These are phyloP conservation scores for Plenodomus biglobosus DNA, from an alignment of 2,329 filamentous ascomycete genomes.

Conservation along the genomic window DNA sequence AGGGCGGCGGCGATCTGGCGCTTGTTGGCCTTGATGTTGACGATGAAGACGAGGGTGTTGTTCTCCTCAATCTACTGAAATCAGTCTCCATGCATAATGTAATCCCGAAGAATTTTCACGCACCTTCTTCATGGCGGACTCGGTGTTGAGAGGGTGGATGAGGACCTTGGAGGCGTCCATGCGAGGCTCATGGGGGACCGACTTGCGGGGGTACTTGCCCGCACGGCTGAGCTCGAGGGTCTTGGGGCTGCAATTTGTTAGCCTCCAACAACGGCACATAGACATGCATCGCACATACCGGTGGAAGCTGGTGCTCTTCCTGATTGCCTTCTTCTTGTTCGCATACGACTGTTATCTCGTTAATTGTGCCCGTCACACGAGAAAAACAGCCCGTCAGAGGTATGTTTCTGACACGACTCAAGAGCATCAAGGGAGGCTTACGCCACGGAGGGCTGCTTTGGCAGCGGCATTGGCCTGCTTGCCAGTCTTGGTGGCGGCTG, in stretches of 20 bases:
- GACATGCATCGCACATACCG: slow-evolving; percentile 45
- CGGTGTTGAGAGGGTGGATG: slow-evolving; percentile 96
- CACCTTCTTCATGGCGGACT: slow-evolving; percentile 99
- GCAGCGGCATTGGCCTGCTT: slow-evolving; percentile 86
- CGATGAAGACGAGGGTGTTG: slow-evolving; percentile 99
- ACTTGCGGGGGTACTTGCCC: slow-evolving; percentile 97
- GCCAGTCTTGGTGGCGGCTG: slow-evolving; percentile 63
- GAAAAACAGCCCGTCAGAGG: slow-evolving; percentile 56
- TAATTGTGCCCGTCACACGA: slow-evolving; percentile 43
- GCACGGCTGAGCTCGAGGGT: slow-evolving; percentile 86
- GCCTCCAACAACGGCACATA: background rate
- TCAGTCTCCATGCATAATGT: background rate
- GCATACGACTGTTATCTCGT: slow-evolving; percentile 61
- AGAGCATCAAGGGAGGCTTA: slow-evolving; percentile 59
- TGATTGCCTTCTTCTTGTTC: slow-evolving; percentile 92
- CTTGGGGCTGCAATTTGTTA: slow-evolving; percentile 63
- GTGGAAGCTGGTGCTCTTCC: slow-evolving; percentile 92
- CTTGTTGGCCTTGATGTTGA: slow-evolving; percentile 93
- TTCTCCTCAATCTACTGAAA: slow-evolving; percentile 71
- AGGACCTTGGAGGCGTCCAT: slow-evolving; percentile 98
- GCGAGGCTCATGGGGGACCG: slow-evolving; percentile 82
- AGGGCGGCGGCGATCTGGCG: slow-evolving; percentile 97
- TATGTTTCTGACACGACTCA: slow-evolving; percentile 54
- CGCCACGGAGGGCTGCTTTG: slow-evolving; percentile 94
- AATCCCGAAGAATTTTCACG: background rate